Conservation (phyloP, 306 rosid species). For the Biancaea sappan region DNA sequence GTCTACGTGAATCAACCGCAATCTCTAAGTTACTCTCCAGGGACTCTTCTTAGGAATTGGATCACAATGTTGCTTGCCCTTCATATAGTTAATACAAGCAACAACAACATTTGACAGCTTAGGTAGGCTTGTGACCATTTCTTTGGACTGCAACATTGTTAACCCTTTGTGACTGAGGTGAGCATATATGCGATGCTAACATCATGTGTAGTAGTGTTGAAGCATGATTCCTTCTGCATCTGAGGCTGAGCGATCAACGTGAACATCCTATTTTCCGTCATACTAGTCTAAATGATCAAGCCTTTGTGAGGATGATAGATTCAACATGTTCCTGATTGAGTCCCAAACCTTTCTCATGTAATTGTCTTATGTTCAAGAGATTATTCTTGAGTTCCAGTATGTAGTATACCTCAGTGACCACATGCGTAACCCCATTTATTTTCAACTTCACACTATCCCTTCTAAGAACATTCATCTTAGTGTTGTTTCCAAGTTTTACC, state of each 20-base stretch:
- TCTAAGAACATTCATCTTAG: no score
- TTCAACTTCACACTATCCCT: no score
- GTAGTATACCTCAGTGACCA: no score
- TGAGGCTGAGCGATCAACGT: background rate
- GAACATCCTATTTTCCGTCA: background rate
- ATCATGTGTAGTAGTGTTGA: background rate
- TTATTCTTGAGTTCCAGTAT: no score
- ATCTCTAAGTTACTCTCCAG: background rate
- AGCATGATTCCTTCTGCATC: background rate
- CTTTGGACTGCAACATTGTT: background rate
- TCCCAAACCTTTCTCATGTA: no score
- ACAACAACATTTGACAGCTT: background rate
- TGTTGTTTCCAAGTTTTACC: no score
- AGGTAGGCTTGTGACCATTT: background rate
- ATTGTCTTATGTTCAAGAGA: no score
- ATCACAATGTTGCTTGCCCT: background rate
- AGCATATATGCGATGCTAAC: background rate
- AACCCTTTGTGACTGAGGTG: background rate
- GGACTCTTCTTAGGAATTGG: background rate
- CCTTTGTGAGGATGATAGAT: background rate
- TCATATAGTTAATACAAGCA: background rate
- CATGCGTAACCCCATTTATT: no score
- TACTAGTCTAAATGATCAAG: background rate
- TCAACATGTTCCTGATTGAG: no score
- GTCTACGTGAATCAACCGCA: background rate